A percentile compares a stretch with the other conserved stretches of the same genome.
Conservation (phyloP, 1,139 yeast genomes). For the Suhomyces terraborum region DNA sequence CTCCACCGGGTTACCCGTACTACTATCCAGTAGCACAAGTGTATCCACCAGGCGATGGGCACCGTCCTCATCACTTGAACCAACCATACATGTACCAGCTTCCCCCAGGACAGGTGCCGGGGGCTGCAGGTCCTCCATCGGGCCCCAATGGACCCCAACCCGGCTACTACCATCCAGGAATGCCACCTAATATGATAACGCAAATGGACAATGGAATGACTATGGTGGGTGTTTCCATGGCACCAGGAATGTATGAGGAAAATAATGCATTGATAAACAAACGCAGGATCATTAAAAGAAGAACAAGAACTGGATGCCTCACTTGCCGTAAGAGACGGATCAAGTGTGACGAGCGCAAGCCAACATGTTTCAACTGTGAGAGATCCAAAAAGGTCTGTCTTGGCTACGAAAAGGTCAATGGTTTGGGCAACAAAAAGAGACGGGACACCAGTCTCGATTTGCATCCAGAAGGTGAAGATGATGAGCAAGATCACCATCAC, state of each 20-base stretch:
- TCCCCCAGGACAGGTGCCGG: slow-evolving; percentile 11
- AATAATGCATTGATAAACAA: slow-evolving; percentile 41
- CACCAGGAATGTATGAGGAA: slow-evolving; percentile 26
- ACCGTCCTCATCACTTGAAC: slow-evolving; percentile 5
- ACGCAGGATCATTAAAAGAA: slow-evolving; percentile 39
- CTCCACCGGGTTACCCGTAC: slow-evolving; percentile 10
- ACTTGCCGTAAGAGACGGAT: slow-evolving; percentile 34
- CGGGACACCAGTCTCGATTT: slow-evolving; percentile 17
- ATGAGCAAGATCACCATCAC: slow-evolving; percentile 9
- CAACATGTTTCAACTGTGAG: slow-evolving; percentile 72
- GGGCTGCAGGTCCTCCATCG: slow-evolving; percentile 7
- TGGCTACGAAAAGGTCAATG: slow-evolving; percentile 53
- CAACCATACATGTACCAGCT: slow-evolving; percentile 14
- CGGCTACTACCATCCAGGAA: slow-evolving; percentile 13
- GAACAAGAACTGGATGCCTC: slow-evolving; percentile 33
- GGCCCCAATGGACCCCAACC: slow-evolving; percentile 9
- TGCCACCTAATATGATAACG: slow-evolving; percentile 11
- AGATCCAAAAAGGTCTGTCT: slow-evolving; percentile 68
- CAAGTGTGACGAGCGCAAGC: slow-evolving; percentile 51
- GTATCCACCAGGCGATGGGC: slow-evolving; percentile 10
- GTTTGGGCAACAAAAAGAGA: slow-evolving; percentile 15
- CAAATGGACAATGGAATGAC: slow-evolving; percentile 10
- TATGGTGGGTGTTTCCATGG: slow-evolving; percentile 12
- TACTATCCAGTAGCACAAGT: slow-evolving; percentile 12
- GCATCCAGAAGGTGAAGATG: slow-evolving; percentile 10